phyloP scores from a whole-genome alignment of 768 basidiomycete species.

The Phanerochaete sordida region DNA sequence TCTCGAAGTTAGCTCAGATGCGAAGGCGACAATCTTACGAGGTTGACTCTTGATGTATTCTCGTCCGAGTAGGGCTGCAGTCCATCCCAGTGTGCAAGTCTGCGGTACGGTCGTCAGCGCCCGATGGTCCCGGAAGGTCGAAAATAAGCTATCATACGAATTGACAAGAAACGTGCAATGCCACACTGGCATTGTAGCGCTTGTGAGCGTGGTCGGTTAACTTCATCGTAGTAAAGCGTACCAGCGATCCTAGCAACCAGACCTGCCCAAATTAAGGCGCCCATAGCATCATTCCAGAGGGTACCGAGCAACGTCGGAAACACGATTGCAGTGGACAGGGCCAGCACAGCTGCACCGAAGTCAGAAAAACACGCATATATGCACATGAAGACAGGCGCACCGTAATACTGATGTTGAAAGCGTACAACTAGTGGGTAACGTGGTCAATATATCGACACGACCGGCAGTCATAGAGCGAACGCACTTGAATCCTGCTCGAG shows the following conservation, averaged over 20 bases:
- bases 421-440: constrained; percentile 49
- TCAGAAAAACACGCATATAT: neutral
- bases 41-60: constrained; percentile 70
- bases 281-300: constrained; percentile 60
- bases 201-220: neutral
- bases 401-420: constrained; percentile 68
- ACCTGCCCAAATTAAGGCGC: constrained; percentile 70
- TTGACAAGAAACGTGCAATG: constrained; percentile 72
- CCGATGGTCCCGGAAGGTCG: neutral
- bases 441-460: neutral
- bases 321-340: constrained; percentile 55
- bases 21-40: constrained; percentile 43
- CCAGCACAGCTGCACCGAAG: constrained; percentile 47
- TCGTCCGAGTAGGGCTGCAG: constrained; percentile 80
- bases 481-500: constrained; percentile 70
- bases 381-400: constrained; percentile 27
- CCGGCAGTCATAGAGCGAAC: constrained; percentile 17
- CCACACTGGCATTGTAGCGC: constrained; percentile 44
- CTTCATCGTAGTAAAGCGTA: neutral
- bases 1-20: too few relatives aligned
- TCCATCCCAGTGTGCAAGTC: constrained; percentile 79
- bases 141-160: constrained; percentile 46
- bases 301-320: constrained; percentile 54
- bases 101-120: constrained; percentile 19
- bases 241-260: constrained; percentile 43